Percentiles rank a stretch among this genome's conserved stretches.
These are phyloP conservation scores for Oryza longistaminata DNA, from an alignment of 176 grass and related monocot genomes.

Conservation along the genomic window DNA sequence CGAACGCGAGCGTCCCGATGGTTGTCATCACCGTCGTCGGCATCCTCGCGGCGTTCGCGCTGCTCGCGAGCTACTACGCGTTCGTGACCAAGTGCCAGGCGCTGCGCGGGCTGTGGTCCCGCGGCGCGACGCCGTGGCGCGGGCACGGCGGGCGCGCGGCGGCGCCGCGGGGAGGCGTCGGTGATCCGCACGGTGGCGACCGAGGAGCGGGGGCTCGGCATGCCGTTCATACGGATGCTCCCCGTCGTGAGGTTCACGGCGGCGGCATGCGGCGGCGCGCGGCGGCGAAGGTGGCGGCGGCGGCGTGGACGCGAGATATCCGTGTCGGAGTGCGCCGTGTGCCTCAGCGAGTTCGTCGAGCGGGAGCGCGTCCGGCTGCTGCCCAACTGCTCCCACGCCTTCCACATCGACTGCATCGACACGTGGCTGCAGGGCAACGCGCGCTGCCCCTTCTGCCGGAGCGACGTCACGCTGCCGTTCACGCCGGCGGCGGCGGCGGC, in stretches of 20 bases:
- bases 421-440: constrained; percentile 86
- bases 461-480: constrained; percentile 46
- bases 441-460: constrained; percentile 81
- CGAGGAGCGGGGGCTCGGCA: constrained; percentile 42
- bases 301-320: background rate
- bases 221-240: constrained; percentile 67
- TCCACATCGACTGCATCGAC: constrained; percentile 97
- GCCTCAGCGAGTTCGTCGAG: constrained; percentile 79
- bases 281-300: background rate
- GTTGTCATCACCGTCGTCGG: constrained; percentile 73
- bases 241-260: constrained; percentile 62
- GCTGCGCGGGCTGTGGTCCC: constrained; percentile 28
- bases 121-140: constrained; percentile 25
- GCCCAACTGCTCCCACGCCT: constrained; percentile 80
- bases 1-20: constrained; percentile 62
- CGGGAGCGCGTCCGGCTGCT: constrained; percentile 76
- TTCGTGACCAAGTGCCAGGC: constrained; percentile 77
- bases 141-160: background rate
- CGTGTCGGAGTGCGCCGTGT: constrained; percentile 80
- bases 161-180: background rate
- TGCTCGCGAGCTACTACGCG: constrained; percentile 86
- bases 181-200: constrained; percentile 5
- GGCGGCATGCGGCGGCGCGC: background rate
- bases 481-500: too few relatives aligned
- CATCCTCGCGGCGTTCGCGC: constrained; percentile 73